phyloP scores from a whole-genome alignment of 805 yeast genomes.

The Candida berthetii region DNA sequence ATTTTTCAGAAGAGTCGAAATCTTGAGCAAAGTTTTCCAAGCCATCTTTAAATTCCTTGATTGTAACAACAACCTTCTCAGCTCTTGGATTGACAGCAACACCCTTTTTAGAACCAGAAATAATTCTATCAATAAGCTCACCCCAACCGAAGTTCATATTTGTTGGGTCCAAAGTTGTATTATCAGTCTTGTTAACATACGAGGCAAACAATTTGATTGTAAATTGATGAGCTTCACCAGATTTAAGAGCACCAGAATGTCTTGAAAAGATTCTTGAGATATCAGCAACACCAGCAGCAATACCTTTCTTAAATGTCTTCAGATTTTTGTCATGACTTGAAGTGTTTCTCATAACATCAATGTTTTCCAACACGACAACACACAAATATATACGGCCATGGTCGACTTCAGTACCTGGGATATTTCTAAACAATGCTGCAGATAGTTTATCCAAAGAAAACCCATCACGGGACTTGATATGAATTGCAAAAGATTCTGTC shows the following conservation, averaged over 20 bases:
- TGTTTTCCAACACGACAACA: slow-evolving; percentile 67
- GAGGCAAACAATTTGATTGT: slow-evolving; percentile 69
- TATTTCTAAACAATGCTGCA: slow-evolving; percentile 73
- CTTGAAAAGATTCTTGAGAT: slow-evolving; percentile 71
- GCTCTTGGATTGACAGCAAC: slow-evolving; percentile 80
- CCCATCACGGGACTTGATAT: slow-evolving; percentile 51
- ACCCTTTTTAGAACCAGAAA: slow-evolving; percentile 68
- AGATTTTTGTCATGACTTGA: slow-evolving; percentile 16
- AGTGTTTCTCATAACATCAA: slow-evolving; percentile 33
- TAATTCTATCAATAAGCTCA: slow-evolving; percentile 71
- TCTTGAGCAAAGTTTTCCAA: slow-evolving; percentile 22
- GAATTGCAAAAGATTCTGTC: slow-evolving; percentile 76
- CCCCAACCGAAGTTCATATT: slow-evolving; percentile 80
- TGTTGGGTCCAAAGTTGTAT: slow-evolving; percentile 27
- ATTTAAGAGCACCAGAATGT: slow-evolving; percentile 49
- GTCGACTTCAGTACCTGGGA: slow-evolving; percentile 62
- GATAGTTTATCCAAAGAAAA: slow-evolving; percentile 61
- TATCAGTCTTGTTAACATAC: slow-evolving; percentile 35
- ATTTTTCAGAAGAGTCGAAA: slow-evolving; percentile 27
- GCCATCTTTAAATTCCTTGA: slow-evolving; percentile 65
- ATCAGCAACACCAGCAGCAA: slow-evolving; percentile 86
- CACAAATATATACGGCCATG: slow-evolving; percentile 67
- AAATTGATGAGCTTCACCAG: slow-evolving; percentile 67
- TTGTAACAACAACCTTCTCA: slow-evolving; percentile 58
- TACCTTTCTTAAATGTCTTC: slow-evolving; percentile 58